Evolutionary conservation across 257 asterid genomes (phyloP).

Genomic region (Thymus mandschuricus): DNA sequence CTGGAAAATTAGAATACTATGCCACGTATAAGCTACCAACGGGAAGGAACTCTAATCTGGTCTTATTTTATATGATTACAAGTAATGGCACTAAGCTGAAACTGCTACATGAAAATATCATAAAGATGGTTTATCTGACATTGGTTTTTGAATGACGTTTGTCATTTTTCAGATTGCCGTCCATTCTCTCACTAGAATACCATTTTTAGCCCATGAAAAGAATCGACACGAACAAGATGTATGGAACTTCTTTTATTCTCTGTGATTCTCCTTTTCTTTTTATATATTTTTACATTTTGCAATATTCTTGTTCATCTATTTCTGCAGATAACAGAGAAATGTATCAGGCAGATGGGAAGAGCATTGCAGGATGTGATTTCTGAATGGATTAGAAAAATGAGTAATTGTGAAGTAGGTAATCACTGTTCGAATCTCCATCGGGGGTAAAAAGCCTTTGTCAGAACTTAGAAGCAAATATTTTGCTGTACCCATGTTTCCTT

Average conservation of each 20-base stretch:
- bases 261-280: not conserved
- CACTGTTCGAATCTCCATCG: conserved; percentile 5
- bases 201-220: conserved; percentile 84
- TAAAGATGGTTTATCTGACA: not conserved
- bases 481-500: not conserved
- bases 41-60: not conserved
- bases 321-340: conserved; percentile 79
- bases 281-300: not conserved
- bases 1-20: not conserved
- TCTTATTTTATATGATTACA: too few relatives aligned
- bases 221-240: conserved; percentile 92
- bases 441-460: not conserved
- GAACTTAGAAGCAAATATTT: not conserved
- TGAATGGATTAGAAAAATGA: conserved; percentile 69
- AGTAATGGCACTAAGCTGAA: not conserved
- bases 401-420: conserved; percentile 78
- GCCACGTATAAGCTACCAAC: not conserved
- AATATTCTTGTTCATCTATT: conserved; percentile 3
- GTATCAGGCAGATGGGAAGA: conserved; percentile 73
- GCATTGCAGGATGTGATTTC: conserved; percentile 84
- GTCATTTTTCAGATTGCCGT: conserved; percentile 61
- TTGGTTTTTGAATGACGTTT: conserved; percentile 22
- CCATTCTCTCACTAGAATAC: conserved; percentile 65
- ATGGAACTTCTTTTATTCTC: conserved; percentile 31
- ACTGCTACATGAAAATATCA: not conserved